These are phyloP conservation scores for Coemansia sp. DNA, from an alignment of 192 early-diverging fungal genomes.

Conservation along the genomic window DNA sequence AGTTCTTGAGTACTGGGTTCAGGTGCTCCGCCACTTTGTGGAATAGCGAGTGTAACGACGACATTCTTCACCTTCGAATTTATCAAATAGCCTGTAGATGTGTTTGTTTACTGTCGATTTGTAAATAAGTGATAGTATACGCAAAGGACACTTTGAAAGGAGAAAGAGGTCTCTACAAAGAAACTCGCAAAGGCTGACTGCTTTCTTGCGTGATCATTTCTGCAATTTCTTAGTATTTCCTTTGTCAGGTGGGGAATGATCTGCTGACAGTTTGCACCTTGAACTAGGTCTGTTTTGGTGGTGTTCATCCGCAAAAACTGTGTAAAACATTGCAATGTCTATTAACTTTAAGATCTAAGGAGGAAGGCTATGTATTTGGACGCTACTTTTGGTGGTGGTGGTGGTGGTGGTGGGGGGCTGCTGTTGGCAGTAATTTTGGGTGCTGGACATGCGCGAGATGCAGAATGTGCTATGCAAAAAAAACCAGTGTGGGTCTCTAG, in stretches of 20 bases:
- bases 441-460: background rate
- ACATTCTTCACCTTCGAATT: constrained; percentile 41
- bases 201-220: background rate
- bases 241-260: background rate
- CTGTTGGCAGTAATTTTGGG: background rate
- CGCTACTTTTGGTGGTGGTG: background rate
- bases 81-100: background rate
- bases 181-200: background rate
- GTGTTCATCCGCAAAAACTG: too few relatives aligned
- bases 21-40: constrained; percentile 86
- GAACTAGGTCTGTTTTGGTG: too few relatives aligned
- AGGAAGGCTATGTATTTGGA: background rate
- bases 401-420: background rate
- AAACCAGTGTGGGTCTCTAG: background rate
- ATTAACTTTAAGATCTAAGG: background rate
- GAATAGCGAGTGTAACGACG: constrained; percentile 65
- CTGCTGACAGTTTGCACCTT: background rate
- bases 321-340: background rate
- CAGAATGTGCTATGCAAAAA: background rate
- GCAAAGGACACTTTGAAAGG: background rate
- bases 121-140: background rate
- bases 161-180: background rate
- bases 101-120: background rate
- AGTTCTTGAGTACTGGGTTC: constrained; percentile 89
- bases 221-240: too few relatives aligned